Evolutionary conservation across 768 basidiomycete genomes (phyloP), one percentile per base, ranked within the genome.

Genomic region (Lyophyllum shimeji): DNA sequence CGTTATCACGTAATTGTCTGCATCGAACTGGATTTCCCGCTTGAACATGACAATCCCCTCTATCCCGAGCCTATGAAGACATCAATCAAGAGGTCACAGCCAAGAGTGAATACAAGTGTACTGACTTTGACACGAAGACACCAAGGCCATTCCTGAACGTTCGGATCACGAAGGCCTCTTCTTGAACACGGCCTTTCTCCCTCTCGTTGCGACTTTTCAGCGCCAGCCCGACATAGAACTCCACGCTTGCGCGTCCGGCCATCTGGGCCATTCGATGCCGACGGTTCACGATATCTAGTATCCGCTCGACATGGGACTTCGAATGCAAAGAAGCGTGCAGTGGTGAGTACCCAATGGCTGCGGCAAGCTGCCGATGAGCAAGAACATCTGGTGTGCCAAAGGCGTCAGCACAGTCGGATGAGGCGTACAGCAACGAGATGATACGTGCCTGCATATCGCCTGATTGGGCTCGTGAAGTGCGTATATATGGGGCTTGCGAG

Each of bases 401-500:
- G 29, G 6, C 40, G 15, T 46, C 49, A 25, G 24, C 9, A 9
- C 34, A 43, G 39, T 56, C 42, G 20, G 49, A 46, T 6, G 33
- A 31, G 27, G 5, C 27, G 13, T 23, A 52, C n/a, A 24, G 8
- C 27, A 33, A 24, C 8, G 31, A 33, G 6, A 7, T 31, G 48
- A 23, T 67, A 37, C 80, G 59, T 62, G 90, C 90, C 95, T 18
- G 96, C 95, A 68, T 97, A 99, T 54, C 97, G 84, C 53, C 97
- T 81, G 63, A 99, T 99, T 1, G 97, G 97, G 67, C 94, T 96
- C 39, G 96, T 98, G 67, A 98, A 98, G 69, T 98, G 97, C 0
- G 97, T 99, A 69, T 98, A 99, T 53, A 99, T 99, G 0, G 90
- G 82, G 67, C 85, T 95, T 0, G 97, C 97, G n/a, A 99, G 82